Evolutionary conservation across 2,329 filamentous ascomycete genomes (phyloP), one percentile per base, ranked within the genome.

Genomic region (Colletotrichum costaricense): DNA sequence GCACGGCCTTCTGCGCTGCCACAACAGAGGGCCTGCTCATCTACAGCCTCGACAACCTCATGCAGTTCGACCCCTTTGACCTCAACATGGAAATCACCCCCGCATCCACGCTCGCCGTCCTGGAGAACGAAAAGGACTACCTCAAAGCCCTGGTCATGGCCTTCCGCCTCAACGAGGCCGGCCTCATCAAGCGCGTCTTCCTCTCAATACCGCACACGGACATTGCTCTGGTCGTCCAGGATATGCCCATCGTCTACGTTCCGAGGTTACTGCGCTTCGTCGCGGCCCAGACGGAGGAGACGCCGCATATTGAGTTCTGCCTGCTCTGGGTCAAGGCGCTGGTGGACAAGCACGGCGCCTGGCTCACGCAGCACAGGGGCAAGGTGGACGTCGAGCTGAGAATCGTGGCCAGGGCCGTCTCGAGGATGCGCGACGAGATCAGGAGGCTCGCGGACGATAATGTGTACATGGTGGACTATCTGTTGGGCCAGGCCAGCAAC

Each of bases 71-170:
- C 80, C 97, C 97, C 0, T 98, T 98, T 79, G 97, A 99, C 80
- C 91, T 99, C 19, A 95, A 98, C 82, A 93, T 98, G 80, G 94
- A 94, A 76, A 94, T 99, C 77, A 99, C 97, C 5, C 96, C 96
- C 0, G 92, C 94, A 2, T 95, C 93, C 2, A 97, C 95, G 0
- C 88, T 98, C 0, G 84, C 89, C 4, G 89, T 93, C 11, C 85
- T 93, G 38, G 88, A 93, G 70, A 85, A 83, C 55, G 91, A 95
- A 69, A 90, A 89, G 75, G 94, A 98, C 80, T 97, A 94, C 82
- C 89, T 98, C 75, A 97, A 97, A 84, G 96, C 97, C 1, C 86
- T 99, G 6, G 92, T 98, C 75, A 99, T 99, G 97, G 93, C 95
- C 1, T 99, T 99, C 88, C 93, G 97, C 6, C 91, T 99, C 72